Conservation (phyloP, 495 filamentous ascomycete species). For the Lindgomyces ingoldianus region DNA sequence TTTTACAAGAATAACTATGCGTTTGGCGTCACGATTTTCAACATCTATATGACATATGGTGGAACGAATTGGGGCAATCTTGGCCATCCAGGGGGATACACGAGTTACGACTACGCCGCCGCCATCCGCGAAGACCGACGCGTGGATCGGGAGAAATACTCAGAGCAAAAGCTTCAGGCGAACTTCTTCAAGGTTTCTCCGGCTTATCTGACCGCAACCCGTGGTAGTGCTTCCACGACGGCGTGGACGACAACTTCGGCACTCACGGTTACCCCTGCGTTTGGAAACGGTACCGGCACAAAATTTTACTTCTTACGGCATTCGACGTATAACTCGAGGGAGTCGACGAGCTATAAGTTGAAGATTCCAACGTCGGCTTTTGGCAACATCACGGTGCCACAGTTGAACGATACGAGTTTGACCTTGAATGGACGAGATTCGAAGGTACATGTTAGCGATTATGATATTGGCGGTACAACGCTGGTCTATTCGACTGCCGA, state of each 20-base stretch:
- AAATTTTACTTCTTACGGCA: slow-evolving; percentile 68
- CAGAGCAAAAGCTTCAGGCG: slow-evolving; percentile 71
- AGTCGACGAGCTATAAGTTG: slow-evolving; percentile 62
- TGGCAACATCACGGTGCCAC: slow-evolving; percentile 64
- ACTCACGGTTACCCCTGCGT: slow-evolving; percentile 31
- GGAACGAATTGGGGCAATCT: slow-evolving; percentile 89
- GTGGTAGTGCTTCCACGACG: slow-evolving; percentile 26
- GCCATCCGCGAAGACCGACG: slow-evolving; percentile 67
- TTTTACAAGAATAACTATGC: slow-evolving; percentile 80
- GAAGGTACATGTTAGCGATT: slow-evolving; percentile 74
- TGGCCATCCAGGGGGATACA: slow-evolving; percentile 70
- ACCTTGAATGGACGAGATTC: slow-evolving; percentile 72
- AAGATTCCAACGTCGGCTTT: slow-evolving; percentile 47
- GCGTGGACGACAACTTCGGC: slow-evolving; percentile 22
- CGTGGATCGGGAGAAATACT: slow-evolving; percentile 73
- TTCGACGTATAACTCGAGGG: slow-evolving; percentile 57
- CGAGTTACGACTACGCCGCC: slow-evolving; percentile 72
- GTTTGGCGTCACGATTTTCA: slow-evolving; percentile 61
- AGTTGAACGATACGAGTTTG: slow-evolving; percentile 58
- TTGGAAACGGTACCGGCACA: neutral
- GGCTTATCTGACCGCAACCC: slow-evolving; percentile 57
- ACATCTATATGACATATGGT: slow-evolving; percentile 67
- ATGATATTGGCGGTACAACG: slow-evolving; percentile 62
- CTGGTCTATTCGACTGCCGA: slow-evolving; percentile 77
- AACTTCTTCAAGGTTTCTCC: slow-evolving; percentile 72